Evolutionary conservation across 2,329 filamentous ascomycete genomes (phyloP), one percentile per base, ranked within the genome.

Genomic region (Rhinocladiella similis): DNA sequence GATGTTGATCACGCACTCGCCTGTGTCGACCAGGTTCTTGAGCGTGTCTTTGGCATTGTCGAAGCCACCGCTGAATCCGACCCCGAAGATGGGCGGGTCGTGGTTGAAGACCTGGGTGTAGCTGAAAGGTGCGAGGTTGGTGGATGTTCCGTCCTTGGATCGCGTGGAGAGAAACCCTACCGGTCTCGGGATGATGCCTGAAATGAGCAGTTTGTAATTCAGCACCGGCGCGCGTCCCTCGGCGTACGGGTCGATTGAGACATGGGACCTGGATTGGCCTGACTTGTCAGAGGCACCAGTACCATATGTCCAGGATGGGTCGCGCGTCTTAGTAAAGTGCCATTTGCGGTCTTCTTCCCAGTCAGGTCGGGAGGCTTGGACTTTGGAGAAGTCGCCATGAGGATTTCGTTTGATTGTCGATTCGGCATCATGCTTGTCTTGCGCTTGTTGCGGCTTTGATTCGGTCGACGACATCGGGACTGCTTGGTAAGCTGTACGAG

Each of bases 191-290:
- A 91, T 82, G 63, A 97, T 84, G 61, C 84, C 85, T 16, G 85
- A 89, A 72, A 97, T 96, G 59, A 97, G 79, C 13, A 97, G 83
- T 75, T 96, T 96, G 82, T 97, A 97, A 80, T 97, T 97, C 75
- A 83, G 85, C 1, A 78, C 75, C 0, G 83, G 74, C 0, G 85
- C 80, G 0, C 92, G 83, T 29, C 86, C 89, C 25, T 84, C 76
- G 54, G 81, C 87, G 70, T 92, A 85, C 0, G 92, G 92, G 72
- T 96, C 87, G 72, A 97, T 96, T 68, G 86, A 77, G 62, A 93
- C 73, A 74, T 96, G 90, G 1, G 76, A 70, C 57, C 84, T 82
- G 54, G 73, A 72, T 48, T 74, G 75, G 12, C 80, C 78, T 16
- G 72, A 69, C 48, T 56, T 62, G 60, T 77, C 73, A 27, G 73